Base-by-base conservation (phyloP, 2,329 filamentous ascomycete genomes). In the Corniculantispora saksenae region DNA sequence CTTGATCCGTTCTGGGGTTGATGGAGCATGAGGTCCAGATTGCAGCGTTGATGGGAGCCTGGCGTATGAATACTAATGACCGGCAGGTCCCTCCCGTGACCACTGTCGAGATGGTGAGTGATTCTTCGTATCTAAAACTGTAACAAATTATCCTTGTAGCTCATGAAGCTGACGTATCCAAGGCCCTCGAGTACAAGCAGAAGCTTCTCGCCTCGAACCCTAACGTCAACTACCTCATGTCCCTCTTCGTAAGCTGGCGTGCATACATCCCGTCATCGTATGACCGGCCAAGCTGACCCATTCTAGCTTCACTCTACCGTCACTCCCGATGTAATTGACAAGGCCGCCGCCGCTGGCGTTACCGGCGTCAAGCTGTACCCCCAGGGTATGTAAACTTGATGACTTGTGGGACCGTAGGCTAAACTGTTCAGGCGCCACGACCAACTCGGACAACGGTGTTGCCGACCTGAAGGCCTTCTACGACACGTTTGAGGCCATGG, bases 401-500 rank as follows among this genome's bases (percentile, higher is more conserved):
- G 32, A 32, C 5, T 32, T 5, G 6, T 32, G 32, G 32, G 32
- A 32, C 5, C 10, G 10, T 32, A 6, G 5, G 32, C 32, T 32
- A 32, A n/a, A 32, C 32, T 32, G 32, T 10, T 32, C 10, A 32
- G 32, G 80, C 12, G 85, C 86, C 3, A 90, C 87, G 2, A 90
- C 88, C 56, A 90, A 90, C 77, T 89, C 86, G 25, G 83, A 85
- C 56, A 86, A 85, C 29, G 92, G 91, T 15, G 91, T 94, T 27
- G 80, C 90, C 19, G 85, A 87, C 64, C 87, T 92, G 72, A 86
- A 88, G 66, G 79, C 83, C 38, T 94, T 92, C 79, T 91, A 91
- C 74, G 86, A 88, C 8, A 91, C 94, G 17, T 97, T 98, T 74
- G 86, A 84, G n/a, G 91, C 92, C 69, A 97, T 98, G 94, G 91